These are phyloP conservation scores for Citrullus amarus DNA, from an alignment of 306 rosid genomes.

Conservation along the genomic window DNA sequence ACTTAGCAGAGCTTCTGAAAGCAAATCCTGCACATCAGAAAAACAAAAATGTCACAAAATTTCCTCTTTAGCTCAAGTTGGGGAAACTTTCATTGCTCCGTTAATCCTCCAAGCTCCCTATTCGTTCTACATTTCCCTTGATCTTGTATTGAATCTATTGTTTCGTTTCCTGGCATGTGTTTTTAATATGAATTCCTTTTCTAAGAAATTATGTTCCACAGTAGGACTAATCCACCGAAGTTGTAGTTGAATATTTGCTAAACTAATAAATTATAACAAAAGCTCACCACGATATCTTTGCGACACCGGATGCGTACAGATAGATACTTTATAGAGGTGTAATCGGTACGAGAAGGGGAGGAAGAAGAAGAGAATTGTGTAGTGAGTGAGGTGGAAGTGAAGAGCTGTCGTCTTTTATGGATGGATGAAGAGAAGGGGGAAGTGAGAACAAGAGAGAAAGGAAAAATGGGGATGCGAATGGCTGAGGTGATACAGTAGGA, in stretches of 20 bases:
- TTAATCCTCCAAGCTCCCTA: background rate
- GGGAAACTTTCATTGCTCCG: background rate
- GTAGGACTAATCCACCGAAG: background rate
- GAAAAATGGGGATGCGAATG: constrained; percentile 14
- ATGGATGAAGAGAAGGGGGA: constrained; percentile 14
- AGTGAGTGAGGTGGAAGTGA: constrained; percentile 12
- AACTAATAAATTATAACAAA: too few relatives aligned
- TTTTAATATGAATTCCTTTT: background rate
- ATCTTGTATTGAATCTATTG: background rate
- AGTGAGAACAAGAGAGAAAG: constrained; percentile 5
- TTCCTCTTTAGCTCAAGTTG: background rate
- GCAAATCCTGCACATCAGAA: constrained; percentile 46
- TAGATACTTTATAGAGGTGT: constrained; percentile 28
- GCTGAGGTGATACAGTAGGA: constrained; percentile 18
- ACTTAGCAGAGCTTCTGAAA: constrained; percentile 75
- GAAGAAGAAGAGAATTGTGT: constrained; percentile 22
- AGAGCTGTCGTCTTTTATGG: constrained; percentile 11
- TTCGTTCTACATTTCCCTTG: background rate
- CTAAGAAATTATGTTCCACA: background rate
- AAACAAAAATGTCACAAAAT: constrained; percentile 4
- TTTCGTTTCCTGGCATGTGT: background rate
- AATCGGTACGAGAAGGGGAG: constrained; percentile 11
- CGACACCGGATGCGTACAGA: constrained; percentile 58
- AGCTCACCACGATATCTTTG: constrained; percentile 49
- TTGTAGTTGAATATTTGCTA: background rate